Conservation (phyloP, 202 grass and related monocot species). For the Musa balbisiana region DNA sequence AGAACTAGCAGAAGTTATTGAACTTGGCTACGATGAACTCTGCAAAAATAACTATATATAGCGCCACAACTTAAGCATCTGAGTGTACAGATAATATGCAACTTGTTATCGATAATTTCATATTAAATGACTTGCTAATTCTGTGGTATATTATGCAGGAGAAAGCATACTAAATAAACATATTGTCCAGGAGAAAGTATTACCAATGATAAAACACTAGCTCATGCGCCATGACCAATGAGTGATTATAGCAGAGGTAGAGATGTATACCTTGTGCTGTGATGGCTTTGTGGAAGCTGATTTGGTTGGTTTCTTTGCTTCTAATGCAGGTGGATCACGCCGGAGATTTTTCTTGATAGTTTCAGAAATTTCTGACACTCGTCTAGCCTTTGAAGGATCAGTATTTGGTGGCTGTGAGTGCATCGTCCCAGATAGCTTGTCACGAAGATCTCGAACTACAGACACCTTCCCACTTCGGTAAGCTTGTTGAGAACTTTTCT, state of each 20-base stretch:
- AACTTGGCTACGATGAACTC: neutral
- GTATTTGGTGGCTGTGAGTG: slow-evolving; percentile 43
- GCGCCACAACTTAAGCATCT: no score
- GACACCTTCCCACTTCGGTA: slow-evolving; percentile 32
- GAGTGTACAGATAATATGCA: neutral
- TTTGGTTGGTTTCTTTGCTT: slow-evolving; percentile 48
- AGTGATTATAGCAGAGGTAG: neutral
- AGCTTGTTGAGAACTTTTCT: slow-evolving; percentile 41
- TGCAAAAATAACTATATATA: no score
- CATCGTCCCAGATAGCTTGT: slow-evolving; percentile 78
- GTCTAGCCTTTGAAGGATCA: slow-evolving; percentile 42
- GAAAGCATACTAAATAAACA: neutral
- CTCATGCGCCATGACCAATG: no score
- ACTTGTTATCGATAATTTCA: no score
- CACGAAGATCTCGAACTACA: slow-evolving; percentile 62
- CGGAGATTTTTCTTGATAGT: slow-evolving; percentile 40
- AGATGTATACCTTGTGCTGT: slow-evolving; percentile 57
- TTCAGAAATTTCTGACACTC: slow-evolving; percentile 44
- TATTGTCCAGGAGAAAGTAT: no score
- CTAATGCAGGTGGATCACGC: slow-evolving; percentile 34
- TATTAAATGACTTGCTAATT: no score
- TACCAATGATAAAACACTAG: no score
- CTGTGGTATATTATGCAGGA: no score
- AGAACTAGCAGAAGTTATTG: neutral
- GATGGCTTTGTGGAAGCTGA: slow-evolving; percentile 51